phyloP scores from a whole-genome alignment of 345 rosid species.

The Microcos paniculata region DNA sequence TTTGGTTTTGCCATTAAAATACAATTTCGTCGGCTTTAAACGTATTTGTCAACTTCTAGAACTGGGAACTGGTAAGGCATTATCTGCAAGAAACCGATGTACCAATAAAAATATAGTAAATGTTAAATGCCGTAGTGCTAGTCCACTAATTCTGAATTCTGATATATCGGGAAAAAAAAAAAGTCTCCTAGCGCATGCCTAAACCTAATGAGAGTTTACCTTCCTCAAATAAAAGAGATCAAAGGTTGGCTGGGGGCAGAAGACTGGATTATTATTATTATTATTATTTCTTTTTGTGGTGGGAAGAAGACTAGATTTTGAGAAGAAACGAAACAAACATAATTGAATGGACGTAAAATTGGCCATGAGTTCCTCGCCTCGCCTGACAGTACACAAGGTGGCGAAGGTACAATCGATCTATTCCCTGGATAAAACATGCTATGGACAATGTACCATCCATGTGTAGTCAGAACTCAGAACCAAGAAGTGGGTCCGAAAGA shows the following conservation, averaged over 20 bases:
- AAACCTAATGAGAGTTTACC: neutral
- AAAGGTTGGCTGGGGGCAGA: neutral
- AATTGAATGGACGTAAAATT: neutral
- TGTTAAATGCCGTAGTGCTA: slow-evolving; percentile 4
- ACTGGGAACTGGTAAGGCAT: slow-evolving; percentile 8
- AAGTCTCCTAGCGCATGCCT: neutral
- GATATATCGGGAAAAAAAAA: neutral
- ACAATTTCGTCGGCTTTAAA: neutral
- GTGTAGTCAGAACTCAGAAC: neutral
- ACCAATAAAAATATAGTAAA: neutral
- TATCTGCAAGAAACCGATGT: neutral
- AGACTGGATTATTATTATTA: neutral
- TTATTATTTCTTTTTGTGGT: too few relatives aligned
- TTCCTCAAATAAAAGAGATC: neutral
- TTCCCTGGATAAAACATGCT: neutral
- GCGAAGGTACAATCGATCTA: too few relatives aligned
- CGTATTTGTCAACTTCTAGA: slow-evolving; percentile 26
- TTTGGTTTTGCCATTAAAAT: neutral
- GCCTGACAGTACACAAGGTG: neutral
- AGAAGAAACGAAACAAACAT: too few relatives aligned
- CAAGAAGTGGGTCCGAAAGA: neutral
- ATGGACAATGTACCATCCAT: neutral
- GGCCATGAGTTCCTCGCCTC: neutral
- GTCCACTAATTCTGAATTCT: neutral
- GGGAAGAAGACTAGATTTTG: neutral